Conservation (phyloP, 2,329 filamentous ascomycete genomes). For the Colletotrichum falcatum region DNA sequence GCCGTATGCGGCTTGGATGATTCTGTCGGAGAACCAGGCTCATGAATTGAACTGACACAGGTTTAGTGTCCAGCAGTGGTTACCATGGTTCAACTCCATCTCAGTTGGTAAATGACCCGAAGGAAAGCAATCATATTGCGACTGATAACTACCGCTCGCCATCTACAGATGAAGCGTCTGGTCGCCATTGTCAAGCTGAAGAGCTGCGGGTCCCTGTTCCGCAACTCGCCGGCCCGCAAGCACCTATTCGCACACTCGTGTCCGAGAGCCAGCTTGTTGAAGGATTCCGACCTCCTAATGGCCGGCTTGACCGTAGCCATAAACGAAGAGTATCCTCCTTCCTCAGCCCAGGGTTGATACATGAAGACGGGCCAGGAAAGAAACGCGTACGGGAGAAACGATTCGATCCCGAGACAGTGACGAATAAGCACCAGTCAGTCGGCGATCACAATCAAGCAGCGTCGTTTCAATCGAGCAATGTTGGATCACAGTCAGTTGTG, state of each 20-base stretch:
- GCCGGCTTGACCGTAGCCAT: background rate
- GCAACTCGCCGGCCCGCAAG: background rate
- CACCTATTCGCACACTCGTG: background rate
- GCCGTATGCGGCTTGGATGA: background rate
- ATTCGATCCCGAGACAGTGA: background rate
- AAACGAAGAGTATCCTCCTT: slow-evolving; percentile 8
- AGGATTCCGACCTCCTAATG: background rate
- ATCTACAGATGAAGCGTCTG: background rate
- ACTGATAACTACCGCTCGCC: background rate
- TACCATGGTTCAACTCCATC: background rate
- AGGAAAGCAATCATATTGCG: background rate
- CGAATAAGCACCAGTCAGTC: background rate
- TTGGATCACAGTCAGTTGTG: background rate
- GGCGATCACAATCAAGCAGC: too few relatives aligned
- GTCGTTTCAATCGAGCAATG: background rate
- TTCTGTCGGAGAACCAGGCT: too few relatives aligned
- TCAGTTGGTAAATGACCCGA: background rate
- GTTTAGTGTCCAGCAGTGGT: background rate
- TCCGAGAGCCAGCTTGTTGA: slow-evolving; percentile 12
- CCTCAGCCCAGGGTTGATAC: slow-evolving; percentile 5
- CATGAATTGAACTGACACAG: background rate
- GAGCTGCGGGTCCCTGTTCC: background rate
- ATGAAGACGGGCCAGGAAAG: slow-evolving; percentile 3
- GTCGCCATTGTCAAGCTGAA: background rate
- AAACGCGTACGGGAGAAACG: slow-evolving; percentile 8